A percentile compares a stretch with the other conserved stretches of the same genome.
phyloP scores from a whole-genome alignment of 305 asterid genomes.

The Fraxinus dipetala region DNA sequence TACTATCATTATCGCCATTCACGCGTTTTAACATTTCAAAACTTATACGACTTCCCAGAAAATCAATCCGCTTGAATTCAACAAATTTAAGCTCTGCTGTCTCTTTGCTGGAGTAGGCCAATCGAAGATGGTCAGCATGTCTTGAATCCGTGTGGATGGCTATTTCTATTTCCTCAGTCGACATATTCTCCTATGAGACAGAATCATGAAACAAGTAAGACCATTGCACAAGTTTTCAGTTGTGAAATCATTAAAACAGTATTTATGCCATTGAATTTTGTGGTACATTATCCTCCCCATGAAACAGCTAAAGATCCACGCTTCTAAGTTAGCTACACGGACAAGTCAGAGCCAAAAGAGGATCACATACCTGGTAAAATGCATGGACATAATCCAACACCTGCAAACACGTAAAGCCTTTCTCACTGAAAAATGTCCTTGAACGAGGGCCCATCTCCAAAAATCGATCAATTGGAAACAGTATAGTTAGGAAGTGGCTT shows the following conservation, averaged over 20 bases:
- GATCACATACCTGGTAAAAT: slow-evolving; percentile 73
- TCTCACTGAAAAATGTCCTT: slow-evolving; percentile 73
- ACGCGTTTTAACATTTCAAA: slow-evolving; percentile 94
- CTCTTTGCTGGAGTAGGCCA: slow-evolving; percentile 55
- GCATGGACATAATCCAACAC: slow-evolving; percentile 68
- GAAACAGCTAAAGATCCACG: background rate
- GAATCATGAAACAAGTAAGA: slow-evolving; percentile 1
- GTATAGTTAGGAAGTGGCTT: slow-evolving; percentile 70
- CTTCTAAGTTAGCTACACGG: background rate
- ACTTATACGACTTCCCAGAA: slow-evolving; percentile 85
- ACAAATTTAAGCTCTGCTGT: slow-evolving; percentile 33
- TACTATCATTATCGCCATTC: slow-evolving; percentile 64
- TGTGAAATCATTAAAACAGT: background rate
- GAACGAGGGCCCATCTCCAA: slow-evolving; percentile 88
- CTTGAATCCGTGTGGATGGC: slow-evolving; percentile 90
- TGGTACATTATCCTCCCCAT: background rate
- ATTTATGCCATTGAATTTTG: background rate
- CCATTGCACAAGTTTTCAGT: background rate
- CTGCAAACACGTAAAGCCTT: slow-evolving; percentile 80
- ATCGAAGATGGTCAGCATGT: slow-evolving; percentile 76
- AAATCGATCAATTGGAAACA: slow-evolving; percentile 90
- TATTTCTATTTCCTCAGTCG: slow-evolving; percentile 69
- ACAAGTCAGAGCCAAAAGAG: background rate
- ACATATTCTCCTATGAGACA: slow-evolving; percentile 57
- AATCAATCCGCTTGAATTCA: slow-evolving; percentile 64